phyloP scores from a whole-genome alignment of 2,329 filamentous ascomycete genomes.

The Cephalotrichum gorgonifer region DNA sequence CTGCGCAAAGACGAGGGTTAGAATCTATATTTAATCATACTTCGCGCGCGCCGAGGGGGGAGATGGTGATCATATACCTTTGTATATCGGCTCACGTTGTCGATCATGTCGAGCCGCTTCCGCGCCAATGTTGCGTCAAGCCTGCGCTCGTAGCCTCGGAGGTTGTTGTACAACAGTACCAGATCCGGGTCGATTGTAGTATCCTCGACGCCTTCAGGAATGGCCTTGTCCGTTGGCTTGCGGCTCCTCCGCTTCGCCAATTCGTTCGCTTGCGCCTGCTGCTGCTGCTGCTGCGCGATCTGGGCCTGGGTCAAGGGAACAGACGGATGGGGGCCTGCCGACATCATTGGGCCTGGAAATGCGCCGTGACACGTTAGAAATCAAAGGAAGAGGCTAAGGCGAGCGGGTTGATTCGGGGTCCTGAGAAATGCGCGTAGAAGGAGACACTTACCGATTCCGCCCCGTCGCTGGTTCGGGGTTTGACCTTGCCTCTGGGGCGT shows the following conservation, averaged over 20 bases:
- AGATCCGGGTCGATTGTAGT: constrained; percentile 67
- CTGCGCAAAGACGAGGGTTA: background rate
- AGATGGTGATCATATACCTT: constrained; percentile 39
- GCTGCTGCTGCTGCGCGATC: constrained; percentile 39
- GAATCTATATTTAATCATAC: background rate
- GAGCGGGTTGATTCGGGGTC: background rate
- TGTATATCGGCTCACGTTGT: constrained; percentile 63
- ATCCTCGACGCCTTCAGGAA: constrained; percentile 82
- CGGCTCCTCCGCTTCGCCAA: constrained; percentile 69
- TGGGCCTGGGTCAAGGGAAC: constrained; percentile 40
- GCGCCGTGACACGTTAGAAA: constrained; percentile 1
- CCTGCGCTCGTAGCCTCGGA: constrained; percentile 78
- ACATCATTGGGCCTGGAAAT: constrained; percentile 3
- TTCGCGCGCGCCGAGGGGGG: background rate
- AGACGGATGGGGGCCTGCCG: constrained; percentile 1
- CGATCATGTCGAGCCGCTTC: constrained; percentile 84
- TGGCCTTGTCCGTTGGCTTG: constrained; percentile 89
- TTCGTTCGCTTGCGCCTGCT: constrained; percentile 45
- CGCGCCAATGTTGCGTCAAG: constrained; percentile 90
- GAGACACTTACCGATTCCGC: constrained; percentile 37
- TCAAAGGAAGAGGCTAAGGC: constrained; percentile 1
- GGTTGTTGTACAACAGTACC: constrained; percentile 68
- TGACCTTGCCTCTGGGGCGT: constrained; percentile 38
- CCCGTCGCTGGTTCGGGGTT: constrained; percentile 35
- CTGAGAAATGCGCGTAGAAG: background rate